phyloP scores from a whole-genome alignment of 2,329 filamentous ascomycete species.

The Aquanectria penicillioides region DNA sequence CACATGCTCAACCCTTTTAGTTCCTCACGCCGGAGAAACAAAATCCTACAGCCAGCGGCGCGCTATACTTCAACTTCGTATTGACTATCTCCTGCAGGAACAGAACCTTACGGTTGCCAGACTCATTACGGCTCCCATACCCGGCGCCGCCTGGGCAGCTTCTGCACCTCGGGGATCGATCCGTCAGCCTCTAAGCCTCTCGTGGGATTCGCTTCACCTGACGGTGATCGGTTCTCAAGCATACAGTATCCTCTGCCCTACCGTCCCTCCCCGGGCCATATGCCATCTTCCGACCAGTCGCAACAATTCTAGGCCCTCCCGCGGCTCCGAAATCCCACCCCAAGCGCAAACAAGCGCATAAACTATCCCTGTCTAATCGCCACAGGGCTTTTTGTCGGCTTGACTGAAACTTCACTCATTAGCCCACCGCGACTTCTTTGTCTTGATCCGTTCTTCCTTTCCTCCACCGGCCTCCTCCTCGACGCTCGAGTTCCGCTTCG shows the following conservation, averaged over 20 bases:
- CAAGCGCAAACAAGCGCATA: conserved; percentile 36
- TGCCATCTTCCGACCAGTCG: background rate
- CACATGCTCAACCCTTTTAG: no score
- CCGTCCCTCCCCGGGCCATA: background rate
- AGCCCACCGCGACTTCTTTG: conserved; percentile 2
- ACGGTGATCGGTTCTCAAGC: conserved; percentile 5
- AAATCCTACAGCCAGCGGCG: background rate
- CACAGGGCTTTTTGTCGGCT: conserved; percentile 23
- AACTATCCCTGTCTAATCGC: conserved; percentile 29
- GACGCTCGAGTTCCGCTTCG: conserved; percentile 11
- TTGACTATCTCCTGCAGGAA: conserved; percentile 12
- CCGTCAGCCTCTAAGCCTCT: conserved; percentile 3
- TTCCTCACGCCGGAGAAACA: no score
- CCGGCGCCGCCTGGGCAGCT: conserved; percentile 7
- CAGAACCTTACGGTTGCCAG: conserved; percentile 10
- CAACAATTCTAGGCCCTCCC: conserved; percentile 3
- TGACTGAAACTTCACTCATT: conserved; percentile 32
- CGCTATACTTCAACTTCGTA: conserved; percentile 3
- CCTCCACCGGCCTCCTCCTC: background rate
- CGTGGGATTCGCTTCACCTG: conserved; percentile 18
- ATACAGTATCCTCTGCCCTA: conserved; percentile 15
- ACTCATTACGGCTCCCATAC: background rate
- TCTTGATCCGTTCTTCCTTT: background rate
- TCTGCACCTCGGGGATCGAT: background rate
- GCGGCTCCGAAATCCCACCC: conserved; percentile 23